Evolutionary conservation across 139 green algal genomes (phyloP).

Genomic region (Micractinium conductrix): DNA sequence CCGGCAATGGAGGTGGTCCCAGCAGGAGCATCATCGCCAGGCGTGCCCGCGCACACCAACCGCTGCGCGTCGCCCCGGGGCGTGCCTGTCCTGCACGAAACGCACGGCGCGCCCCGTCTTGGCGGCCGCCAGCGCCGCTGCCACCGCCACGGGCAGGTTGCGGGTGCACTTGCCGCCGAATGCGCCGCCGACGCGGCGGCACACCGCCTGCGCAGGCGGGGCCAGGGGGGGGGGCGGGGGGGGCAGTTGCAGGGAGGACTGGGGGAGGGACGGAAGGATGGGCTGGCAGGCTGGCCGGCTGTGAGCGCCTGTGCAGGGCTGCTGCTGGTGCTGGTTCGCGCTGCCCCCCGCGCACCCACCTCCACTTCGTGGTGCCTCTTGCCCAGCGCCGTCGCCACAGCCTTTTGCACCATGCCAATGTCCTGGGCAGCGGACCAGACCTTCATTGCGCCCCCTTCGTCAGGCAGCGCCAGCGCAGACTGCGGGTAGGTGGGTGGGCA

Average conservation of each 20-base stretch:
- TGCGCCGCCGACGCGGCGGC: constrained; percentile 65
- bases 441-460: constrained; percentile 60
- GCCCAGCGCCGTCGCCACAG: constrained; percentile 41
- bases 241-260: background rate
- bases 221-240: background rate
- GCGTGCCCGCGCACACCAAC: too few relatives aligned
- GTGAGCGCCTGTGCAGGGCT: too few relatives aligned
- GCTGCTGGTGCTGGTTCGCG: background rate
- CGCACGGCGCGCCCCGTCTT: constrained; percentile 41
- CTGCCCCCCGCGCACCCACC: background rate
- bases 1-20: too few relatives aligned
- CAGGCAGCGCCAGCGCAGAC: constrained; percentile 46
- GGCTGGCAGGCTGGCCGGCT: too few relatives aligned
- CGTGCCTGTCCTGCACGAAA: constrained; percentile 37
- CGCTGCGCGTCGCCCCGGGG: background rate
- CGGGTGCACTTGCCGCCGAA: constrained; percentile 77
- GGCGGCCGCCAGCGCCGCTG: constrained; percentile 57
- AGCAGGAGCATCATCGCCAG: too few relatives aligned
- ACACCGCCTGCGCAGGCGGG: background rate
- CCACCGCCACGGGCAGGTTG: constrained; percentile 44
- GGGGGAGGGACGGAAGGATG: background rate
- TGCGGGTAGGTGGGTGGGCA: constrained; percentile 21
- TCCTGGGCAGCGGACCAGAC: constrained; percentile 55
- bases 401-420: constrained; percentile 42
- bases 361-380: constrained; percentile 58